Evolutionary conservation across 2,329 filamentous ascomycete species (phyloP), one percentile per base, ranked within the genome.

Genomic region (Penicillium sp.): DNA sequence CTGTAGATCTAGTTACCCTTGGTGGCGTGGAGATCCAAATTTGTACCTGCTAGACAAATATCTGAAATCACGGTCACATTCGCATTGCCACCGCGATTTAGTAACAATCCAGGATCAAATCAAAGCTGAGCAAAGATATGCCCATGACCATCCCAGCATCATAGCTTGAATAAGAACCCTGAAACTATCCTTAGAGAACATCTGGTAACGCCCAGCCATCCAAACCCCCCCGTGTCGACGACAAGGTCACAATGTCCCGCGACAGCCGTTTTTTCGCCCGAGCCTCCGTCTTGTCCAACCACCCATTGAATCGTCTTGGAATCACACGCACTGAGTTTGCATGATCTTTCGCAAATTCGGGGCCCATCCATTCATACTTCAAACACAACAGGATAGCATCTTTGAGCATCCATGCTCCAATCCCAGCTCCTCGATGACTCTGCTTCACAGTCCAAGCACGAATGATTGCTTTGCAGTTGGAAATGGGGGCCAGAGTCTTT

Each of bases 401-500:
- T 68, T 89, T 85, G 53, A 97, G 81, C 70, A 97, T 78, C 35
- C 88, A 89, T 44, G 81, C 83, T 2, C 92, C 93, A 26, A 96
- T 82, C 0, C 92, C 92, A 65, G 87, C 86, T 35, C 86, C 82
- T 28, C 93, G 85, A 75, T 92, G 92, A 68, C 83, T 82, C 55
- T 88, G 78, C 72, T 84, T 84, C 1, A 92, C 91, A 1, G 92
- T 94, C 92, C 93, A 97, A 1, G 91, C 92, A 30, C 91, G 86
- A 60, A 97, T 89, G 53, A 92, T 56, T 1, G 56, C 45, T 5
- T 59, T 33, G 30, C 30, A 33, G 30, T 33, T 33, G 9, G 30
- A 9, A 35, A 24, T 4, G n/a, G 19, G 42, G 6, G 42, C 42
- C 2, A 24, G 42, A 19, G 2, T 45, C 4, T 12, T 22, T 4